These are phyloP conservation scores for Bipolaris zeicola DNA, from an alignment of 2,329 filamentous ascomycete genomes.

Conservation along the genomic window DNA sequence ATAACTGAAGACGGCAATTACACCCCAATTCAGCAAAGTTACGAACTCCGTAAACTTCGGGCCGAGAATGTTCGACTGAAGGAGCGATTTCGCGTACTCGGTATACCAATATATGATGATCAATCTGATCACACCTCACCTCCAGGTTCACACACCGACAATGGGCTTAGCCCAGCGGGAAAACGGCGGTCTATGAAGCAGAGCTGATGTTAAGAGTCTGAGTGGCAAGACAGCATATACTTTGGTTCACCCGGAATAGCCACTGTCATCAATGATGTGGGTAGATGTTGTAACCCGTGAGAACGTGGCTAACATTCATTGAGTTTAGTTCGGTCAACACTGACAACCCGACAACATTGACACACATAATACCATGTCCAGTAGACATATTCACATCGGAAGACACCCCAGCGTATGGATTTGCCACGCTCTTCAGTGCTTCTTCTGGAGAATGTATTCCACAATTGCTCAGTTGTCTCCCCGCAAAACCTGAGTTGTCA, in stretches of 20 bases:
- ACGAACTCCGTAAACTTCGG: constrained; percentile 55
- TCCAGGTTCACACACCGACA: constrained; percentile 28
- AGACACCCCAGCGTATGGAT: constrained; percentile 50
- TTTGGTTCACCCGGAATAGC: constrained; percentile 58
- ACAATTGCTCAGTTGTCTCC: too few species aligned
- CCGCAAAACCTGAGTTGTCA: too few species aligned
- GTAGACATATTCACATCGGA: constrained; percentile 51
- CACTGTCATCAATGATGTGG: constrained; percentile 55
- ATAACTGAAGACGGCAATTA: constrained; percentile 55
- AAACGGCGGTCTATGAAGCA: constrained; percentile 37
- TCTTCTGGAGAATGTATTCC: too few species aligned
- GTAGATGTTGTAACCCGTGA: not conserved
- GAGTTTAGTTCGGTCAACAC: constrained; percentile 54
- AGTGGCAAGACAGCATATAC: constrained; percentile 54
- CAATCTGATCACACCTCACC: constrained; percentile 35
- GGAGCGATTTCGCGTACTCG: constrained; percentile 47
- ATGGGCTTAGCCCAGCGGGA: constrained; percentile 26
- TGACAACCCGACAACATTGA: constrained; percentile 45
- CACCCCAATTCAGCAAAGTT: constrained; percentile 54
- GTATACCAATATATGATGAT: constrained; percentile 47
- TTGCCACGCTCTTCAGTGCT: constrained; percentile 51
- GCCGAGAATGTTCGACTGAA: constrained; percentile 54
- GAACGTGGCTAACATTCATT: constrained; percentile 19
- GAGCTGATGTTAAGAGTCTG: constrained; percentile 48
- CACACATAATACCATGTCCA: constrained; percentile 51